Conservation (phyloP, 108 stramenopile genomes). For the Mediolabrus comicus region DNA sequence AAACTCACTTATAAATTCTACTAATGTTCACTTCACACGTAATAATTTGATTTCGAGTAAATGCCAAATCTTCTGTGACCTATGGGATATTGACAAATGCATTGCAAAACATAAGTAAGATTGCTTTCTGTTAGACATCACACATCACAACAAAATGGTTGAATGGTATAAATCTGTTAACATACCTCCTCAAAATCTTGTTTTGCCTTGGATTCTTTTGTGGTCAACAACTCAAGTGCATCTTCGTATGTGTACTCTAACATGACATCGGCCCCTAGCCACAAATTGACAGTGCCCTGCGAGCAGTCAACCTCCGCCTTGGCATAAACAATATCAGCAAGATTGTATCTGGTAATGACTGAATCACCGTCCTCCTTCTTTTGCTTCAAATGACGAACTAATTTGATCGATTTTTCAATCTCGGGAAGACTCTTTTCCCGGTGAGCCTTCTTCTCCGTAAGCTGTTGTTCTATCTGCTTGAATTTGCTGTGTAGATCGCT, state of each 20-base stretch:
- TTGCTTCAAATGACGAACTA: conserved; percentile 67
- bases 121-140: too few species aligned
- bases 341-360: conserved; percentile 84
- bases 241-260: conserved; percentile 98
- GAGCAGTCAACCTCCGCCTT: conserved; percentile 89
- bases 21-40: conserved; percentile 97
- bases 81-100: background rate
- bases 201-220: conserved; percentile 60
- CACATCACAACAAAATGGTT: too few species aligned
- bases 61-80: conserved; percentile 85
- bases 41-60: conserved; percentile 94
- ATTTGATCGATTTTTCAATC: conserved; percentile 80
- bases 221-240: conserved; percentile 79
- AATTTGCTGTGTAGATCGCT: conserved; percentile 85
- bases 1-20: conserved; percentile 93
- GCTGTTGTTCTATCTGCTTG: conserved; percentile 74
- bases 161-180: too few species aligned
- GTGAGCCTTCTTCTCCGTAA: conserved; percentile 68
- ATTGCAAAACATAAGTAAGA: too few species aligned
- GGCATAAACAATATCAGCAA: conserved; percentile 94
- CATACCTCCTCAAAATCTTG: conserved; percentile 63
- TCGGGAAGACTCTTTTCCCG: conserved; percentile 78
- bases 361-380: conserved; percentile 66
- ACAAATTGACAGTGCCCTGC: conserved; percentile 91
- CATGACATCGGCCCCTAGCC: conserved; percentile 99